Conservation (phyloP, 148 eudicot species). For the Cornus florida region DNA sequence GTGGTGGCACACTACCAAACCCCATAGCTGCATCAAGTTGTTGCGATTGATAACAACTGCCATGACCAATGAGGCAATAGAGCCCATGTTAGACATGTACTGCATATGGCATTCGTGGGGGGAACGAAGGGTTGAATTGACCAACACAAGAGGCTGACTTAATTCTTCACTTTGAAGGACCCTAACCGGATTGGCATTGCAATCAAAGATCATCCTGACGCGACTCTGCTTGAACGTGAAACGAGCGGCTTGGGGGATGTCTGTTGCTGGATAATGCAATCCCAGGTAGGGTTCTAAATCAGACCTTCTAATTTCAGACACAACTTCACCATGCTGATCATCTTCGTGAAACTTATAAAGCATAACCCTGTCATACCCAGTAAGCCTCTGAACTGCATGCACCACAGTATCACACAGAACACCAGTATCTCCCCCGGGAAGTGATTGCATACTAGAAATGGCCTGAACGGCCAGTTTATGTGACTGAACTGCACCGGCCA, state of each 20-base stretch:
- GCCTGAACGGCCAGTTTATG: constrained; percentile 41
- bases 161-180: constrained; percentile 28
- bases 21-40: constrained; percentile 36
- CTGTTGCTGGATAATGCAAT: constrained; percentile 45
- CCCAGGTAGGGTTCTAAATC: constrained; percentile 48
- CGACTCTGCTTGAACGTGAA: constrained; percentile 45
- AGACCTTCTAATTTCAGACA: constrained; percentile 35
- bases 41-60: constrained; percentile 29
- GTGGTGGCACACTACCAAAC: constrained; percentile 45
- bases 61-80: constrained; percentile 39
- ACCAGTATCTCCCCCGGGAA: constrained; percentile 39
- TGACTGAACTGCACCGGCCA: constrained; percentile 34
- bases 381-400: constrained; percentile 39
- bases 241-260: constrained; percentile 47
- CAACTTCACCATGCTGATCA: constrained; percentile 42
- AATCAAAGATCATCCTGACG: constrained; percentile 39
- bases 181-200: constrained; percentile 28
- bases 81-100: constrained; percentile 46
- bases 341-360: constrained; percentile 47
- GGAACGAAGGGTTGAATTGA: constrained; percentile 44
- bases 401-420: constrained; percentile 41
- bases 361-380: constrained; percentile 51
- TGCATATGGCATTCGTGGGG: constrained; percentile 34
- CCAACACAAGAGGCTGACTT: constrained; percentile 35
- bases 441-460: constrained; percentile 38